Evolutionary conservation across 2,329 filamentous ascomycete genomes (phyloP).

Genomic region (Phyllosticta citribraziliensis): DNA sequence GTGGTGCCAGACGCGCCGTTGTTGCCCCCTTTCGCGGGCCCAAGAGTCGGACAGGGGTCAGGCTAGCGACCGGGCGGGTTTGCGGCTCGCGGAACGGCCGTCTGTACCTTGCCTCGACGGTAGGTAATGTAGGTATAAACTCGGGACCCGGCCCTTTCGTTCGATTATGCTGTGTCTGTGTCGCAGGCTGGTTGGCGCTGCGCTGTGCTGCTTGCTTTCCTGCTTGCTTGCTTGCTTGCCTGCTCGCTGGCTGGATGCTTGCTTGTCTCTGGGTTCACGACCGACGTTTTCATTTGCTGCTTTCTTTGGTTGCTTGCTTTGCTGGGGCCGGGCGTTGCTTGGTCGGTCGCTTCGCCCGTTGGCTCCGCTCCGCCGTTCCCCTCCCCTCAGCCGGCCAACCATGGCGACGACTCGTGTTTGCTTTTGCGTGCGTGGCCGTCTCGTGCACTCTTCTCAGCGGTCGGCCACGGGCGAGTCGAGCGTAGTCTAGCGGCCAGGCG

Average conservation of each 20-base stretch:
- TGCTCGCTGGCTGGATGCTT: background rate
- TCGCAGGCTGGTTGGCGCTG: background rate
- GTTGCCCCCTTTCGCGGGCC: conserved; percentile 8
- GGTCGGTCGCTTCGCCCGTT: background rate
- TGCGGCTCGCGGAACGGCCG: background rate
- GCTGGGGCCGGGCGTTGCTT: background rate
- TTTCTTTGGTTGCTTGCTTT: background rate
- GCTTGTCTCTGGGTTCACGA: background rate
- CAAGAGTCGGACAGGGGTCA: conserved; percentile 2
- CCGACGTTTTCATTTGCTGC: background rate
- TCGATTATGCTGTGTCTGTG: background rate
- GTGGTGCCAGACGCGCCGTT: conserved; percentile 5
- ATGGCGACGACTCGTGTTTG: background rate
- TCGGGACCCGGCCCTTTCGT: background rate
- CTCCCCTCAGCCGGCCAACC: background rate
- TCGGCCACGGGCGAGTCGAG: background rate
- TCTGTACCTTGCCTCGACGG: background rate
- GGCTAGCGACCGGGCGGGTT: conserved; percentile 1
- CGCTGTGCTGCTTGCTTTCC: conserved; percentile 4
- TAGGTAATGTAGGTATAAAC: background rate
- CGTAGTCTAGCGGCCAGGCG: conserved; percentile 1
- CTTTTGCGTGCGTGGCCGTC: background rate
- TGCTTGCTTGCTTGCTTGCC: conserved; percentile 3
- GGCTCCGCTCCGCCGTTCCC: background rate
- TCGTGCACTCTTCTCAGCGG: background rate